Evolutionary conservation across 352 stramenopile genomes (phyloP), one percentile per base, ranked within the genome.

Genomic region (Phytophthora idaei): DNA sequence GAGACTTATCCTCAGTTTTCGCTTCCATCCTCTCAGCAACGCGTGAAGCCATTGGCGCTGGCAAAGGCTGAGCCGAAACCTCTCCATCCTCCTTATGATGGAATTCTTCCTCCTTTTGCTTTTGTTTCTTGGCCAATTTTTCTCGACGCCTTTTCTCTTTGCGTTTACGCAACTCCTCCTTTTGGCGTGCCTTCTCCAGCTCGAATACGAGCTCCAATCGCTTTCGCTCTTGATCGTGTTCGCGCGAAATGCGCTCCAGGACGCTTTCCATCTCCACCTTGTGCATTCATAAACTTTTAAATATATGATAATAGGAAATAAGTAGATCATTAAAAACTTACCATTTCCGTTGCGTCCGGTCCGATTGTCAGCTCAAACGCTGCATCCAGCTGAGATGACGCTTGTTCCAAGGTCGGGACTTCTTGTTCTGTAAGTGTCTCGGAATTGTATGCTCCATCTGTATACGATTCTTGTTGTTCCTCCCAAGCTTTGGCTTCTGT

Each of bases 91-190:
- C 10, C 5, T 42, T 42, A n/a, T 10, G 12, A 15, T 34, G 17
- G 25, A 28, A 14, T 34, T 61, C 48, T 34, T 37, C 41, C 21
- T 72, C 63, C 17, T 71, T 64, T 12, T 73, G 69, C n/a, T 56
- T 77, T 56, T 85, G 87, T 64, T 81, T 85, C 46, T 81, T 87
- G 1, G 68, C 60, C 28, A 81, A 15, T 36, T 78, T 81, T 32
- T 89, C 81, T 31, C 68, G 64, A 10, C 81, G 76, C 52, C 80
- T 86, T 54, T 84, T 89, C 49, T 92, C 83, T 54, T 90, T 92
- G 7, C 83, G 76, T 55, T 85, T 86, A 10, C 78, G 69, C 7
- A 90, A 37, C 6, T 89, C 83, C 48, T 92, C 80, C 42, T 90
- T 88, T 56, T 90, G 83, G 0, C 76, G 77, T 6, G 83, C 81